Percentiles rank a stretch among this genome's conserved stretches.
phyloP scores from a whole-genome alignment of 805 yeast genomes.

The Pichia thaimueangensis region DNA sequence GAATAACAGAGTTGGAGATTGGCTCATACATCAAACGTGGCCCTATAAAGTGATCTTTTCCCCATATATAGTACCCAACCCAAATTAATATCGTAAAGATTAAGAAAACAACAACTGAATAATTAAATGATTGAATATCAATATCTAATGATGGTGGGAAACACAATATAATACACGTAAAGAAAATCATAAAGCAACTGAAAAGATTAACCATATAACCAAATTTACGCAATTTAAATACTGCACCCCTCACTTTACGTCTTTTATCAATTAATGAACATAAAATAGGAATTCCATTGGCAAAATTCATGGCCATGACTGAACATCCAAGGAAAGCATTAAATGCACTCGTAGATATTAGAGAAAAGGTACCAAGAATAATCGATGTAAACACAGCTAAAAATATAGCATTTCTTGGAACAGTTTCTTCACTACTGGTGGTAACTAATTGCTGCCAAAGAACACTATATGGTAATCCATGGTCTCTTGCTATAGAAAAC shows the following conservation, averaged over 20 bases:
- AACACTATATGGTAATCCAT: conserved; percentile 62
- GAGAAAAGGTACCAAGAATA: conserved; percentile 55
- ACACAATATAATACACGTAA: conserved; percentile 58
- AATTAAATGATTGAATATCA: conserved; percentile 46
- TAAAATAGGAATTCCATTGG: conserved; percentile 70
- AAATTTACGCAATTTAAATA: conserved; percentile 52
- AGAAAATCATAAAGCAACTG: conserved; percentile 53
- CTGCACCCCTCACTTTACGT: conserved; percentile 57
- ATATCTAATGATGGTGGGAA: conserved; percentile 62
- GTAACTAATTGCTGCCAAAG: conserved; percentile 62
- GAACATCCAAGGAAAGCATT: conserved; percentile 82
- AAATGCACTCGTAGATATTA: conserved; percentile 68
- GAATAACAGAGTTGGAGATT: background rate
- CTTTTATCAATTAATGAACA: conserved; percentile 56
- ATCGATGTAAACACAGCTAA: conserved; percentile 59
- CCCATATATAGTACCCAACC: conserved; percentile 52
- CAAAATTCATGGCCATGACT: conserved; percentile 65
- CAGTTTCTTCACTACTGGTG: conserved; percentile 44
- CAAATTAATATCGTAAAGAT: conserved; percentile 44
- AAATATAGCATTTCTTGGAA: conserved; percentile 66
- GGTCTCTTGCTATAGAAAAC: conserved; percentile 77
- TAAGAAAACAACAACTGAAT: conserved; percentile 58
- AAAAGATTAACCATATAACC: conserved; percentile 60
- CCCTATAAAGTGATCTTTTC: conserved; percentile 53
- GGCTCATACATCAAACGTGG: conserved; percentile 39